Evolutionary conservation across 1,284 basidiomycete species (phyloP), one percentile per base, ranked within the genome.

Genomic region (Ustilago lituana): DNA sequence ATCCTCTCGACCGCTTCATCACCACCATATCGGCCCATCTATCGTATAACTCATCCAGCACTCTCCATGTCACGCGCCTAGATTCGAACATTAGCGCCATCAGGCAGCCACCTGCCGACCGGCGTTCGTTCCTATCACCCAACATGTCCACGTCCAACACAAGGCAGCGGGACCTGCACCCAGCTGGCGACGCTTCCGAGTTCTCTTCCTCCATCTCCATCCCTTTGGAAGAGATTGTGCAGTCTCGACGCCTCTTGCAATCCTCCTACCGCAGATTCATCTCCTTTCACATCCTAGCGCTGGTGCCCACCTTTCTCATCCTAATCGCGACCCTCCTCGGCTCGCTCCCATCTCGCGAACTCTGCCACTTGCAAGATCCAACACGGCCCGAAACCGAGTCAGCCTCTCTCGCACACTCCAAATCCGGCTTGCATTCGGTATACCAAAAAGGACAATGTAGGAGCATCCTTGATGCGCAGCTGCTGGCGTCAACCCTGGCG

Each of bases 241-340:
- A 32, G 9, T 55, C 59, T 10, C 31, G 41, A 41, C 54, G 51
- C 10, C 20, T 40, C 17, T 38, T 68, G 24, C 59, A 45, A 5
- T 43, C 65, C 2, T 69, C 66, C 0, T 65, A 70, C 15, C 57
- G 53, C 15, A 29, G 32, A 10, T 65, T 70, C 43, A 53, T 61
- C 43, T 58, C 48, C 29, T 50, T 38, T 10, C 61, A 70, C 14
- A 38, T 47, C 12, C 20, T 65, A 0, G 49, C 67, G 5, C 50
- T 70, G 7, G 15, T 65, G 2, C 67, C 67, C 4, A 65, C 67
- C 5, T 36, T 61, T 10, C 27, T 39, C 0, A 47, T 61, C 37
- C 36, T 70, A n/a, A 12, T 55, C 8, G 37, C 46, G 5, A 44
- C 54, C 8, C 51, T 70, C 7, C 19, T 43, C n/a, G 61, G 47